phyloP scores from a whole-genome alignment of 352 stramenopile species.

The Halophytophthora batemanensis region DNA sequence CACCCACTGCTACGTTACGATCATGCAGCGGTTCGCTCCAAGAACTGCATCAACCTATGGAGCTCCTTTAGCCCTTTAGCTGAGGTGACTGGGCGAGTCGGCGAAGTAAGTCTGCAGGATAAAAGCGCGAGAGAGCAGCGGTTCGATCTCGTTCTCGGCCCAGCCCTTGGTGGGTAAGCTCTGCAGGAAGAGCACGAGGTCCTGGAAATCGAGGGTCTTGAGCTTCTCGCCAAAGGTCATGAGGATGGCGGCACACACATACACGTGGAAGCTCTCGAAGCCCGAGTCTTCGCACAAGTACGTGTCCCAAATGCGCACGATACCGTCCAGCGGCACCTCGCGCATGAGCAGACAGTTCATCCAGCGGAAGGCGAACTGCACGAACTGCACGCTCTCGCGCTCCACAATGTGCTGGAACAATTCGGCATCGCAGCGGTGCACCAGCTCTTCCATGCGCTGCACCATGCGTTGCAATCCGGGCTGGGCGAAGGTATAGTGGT shows the following conservation, averaged over 20 bases:
- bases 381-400: slow-evolving; percentile 94
- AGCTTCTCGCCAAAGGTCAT: slow-evolving; percentile 96
- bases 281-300: slow-evolving; percentile 98
- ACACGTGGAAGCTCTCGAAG: slow-evolving; percentile 99
- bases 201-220: slow-evolving; percentile 96
- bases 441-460: slow-evolving; percentile 95
- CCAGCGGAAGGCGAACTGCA: slow-evolving; percentile 99
- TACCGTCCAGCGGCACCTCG: slow-evolving; percentile 93
- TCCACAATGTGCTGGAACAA: slow-evolving; percentile 95
- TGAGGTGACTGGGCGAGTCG: slow-evolving; percentile 79
- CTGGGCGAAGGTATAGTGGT: slow-evolving; percentile 99
- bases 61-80: slow-evolving; percentile 18
- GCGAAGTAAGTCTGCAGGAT: slow-evolving; percentile 92
- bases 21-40: no score
- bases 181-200: slow-evolving; percentile 96
- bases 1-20: no score
- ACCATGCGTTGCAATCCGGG: slow-evolving; percentile 98
- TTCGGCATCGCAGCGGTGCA: slow-evolving; percentile 94
- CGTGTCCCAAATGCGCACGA: slow-evolving; percentile 98
- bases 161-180: slow-evolving; percentile 97
- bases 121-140: slow-evolving; percentile 96
- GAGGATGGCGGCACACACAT: slow-evolving; percentile 98
- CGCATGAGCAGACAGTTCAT: slow-evolving; percentile 99
- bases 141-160: slow-evolving; percentile 97
- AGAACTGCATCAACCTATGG: no score